Evolutionary conservation across 2,329 filamentous ascomycete species (phyloP), one percentile per base, ranked within the genome.

Genomic region (Colletotrichum australisinense): DNA sequence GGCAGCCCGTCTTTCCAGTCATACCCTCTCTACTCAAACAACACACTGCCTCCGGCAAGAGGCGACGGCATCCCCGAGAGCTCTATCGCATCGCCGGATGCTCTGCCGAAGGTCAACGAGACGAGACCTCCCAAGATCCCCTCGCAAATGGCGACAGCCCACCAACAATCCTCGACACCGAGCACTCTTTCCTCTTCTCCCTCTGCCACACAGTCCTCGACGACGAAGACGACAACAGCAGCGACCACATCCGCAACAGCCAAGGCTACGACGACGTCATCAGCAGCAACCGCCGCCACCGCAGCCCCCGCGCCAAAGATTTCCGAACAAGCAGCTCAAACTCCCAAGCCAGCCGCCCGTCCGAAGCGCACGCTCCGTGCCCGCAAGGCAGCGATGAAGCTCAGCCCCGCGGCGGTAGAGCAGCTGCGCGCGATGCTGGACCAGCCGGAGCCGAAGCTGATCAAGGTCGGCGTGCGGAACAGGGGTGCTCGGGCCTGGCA

Each of bases 391-490:
- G 95, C 96, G 2, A 96, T 99, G 87, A 94, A 91, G 77, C 88
- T 99, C 28, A 95, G 95, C 0, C 90, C 94, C 0, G 86, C 91
- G 1, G 97, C 97, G 0, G 93, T 98, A 3, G 87, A 92, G 59
- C 95, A 97, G 78, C 87, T 99, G 42, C 91, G 91, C 71, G 88
- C 89, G 22, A 85, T 99, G 49, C 89, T 98, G 7, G 91, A 95
- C 74, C 93, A 95, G 78, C 97, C 97, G 0, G 92, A 97, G 30
- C 95, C 95, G 2, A 97, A 98, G 85, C 88, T 98, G 76, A 98
- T 99, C 82, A 93, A 97, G 78, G 94, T 99, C 6, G 95, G 97
- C 14, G 97, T 98, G 74, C 95, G 93, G 83, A 98, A 98, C 83
- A 90, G 95, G 76, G 97, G 11, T 99, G 97, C 84, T 98, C 95